Evolutionary conservation across 2,329 filamentous ascomycete species (phyloP), one percentile per base, ranked within the genome.

Genomic region (Pochonia chlamydosporia): DNA sequence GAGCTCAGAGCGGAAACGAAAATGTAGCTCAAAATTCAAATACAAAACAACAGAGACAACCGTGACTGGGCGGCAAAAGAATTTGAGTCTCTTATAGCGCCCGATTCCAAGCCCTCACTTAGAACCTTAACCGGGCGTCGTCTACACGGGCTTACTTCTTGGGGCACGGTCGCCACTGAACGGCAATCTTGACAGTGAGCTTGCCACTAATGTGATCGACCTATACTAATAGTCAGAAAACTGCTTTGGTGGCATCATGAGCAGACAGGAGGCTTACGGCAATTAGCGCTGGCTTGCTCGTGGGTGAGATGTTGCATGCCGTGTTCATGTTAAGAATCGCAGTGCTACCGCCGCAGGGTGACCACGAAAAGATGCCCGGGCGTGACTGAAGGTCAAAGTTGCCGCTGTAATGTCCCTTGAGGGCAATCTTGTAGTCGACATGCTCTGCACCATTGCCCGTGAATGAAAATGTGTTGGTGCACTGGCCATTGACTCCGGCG

Each of bases 281-380:
- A 50, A 59, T 58, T 21, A 58, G 49, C 18, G 57, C 56, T 1
- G 50, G 52, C 5, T 53, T 48, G n/a, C 49, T 23, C 0, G 57
- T 57, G 4, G 57, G 57, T 13, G 31, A 46, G 8, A 60, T 54
- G 48, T 48, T 50, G 53, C 54, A 58, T 24, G 56, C 55, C 3
- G 57, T 58, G 48, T 60, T 60, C 55, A 60, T 56, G 52, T 59
- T 60, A 23, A 60, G 49, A 47, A 59, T 60, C 5, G 57, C 56
- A 3, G 55, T 58, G 52, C 54, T 54, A 42, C 56, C 56, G 31
- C 56, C 54, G 50, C 57, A 60, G 0, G 51, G 54, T 16, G 57
- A 60, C 55, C 54, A 58, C 14, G 50, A 54, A 9, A 40, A 39
- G 31, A 57, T 47, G 24, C 56, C 55, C 3, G 57, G 41, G 16